Conservation (phyloP, 2,329 filamentous ascomycete species). For the Ilyonectria mors-panacis region DNA sequence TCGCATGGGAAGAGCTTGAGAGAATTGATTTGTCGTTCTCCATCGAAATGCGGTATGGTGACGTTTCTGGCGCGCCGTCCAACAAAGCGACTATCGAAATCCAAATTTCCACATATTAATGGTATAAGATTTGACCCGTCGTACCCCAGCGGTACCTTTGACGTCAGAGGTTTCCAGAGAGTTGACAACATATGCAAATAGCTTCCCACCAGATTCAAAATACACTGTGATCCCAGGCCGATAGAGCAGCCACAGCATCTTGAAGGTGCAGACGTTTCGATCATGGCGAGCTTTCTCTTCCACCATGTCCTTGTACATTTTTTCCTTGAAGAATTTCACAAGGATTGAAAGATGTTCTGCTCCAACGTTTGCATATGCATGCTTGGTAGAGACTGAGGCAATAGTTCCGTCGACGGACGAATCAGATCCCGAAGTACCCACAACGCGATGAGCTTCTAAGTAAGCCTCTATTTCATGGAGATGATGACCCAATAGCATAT, state of each 20-base stretch:
- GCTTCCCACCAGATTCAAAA: not conserved
- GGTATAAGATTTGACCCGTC: not conserved
- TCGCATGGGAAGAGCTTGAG: not conserved
- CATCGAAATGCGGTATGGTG: not conserved
- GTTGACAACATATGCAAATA: not conserved
- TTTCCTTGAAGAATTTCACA: not conserved
- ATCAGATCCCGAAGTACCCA: not conserved
- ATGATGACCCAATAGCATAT: not conserved
- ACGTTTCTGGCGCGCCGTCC: not conserved
- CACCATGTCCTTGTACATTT: not conserved
- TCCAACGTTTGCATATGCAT: not conserved
- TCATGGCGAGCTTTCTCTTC: not conserved
- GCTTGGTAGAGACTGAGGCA: not conserved
- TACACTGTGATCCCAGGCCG: not conserved
- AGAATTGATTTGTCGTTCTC: conserved; percentile 4
- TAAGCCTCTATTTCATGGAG: not conserved
- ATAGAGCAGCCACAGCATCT: conserved; percentile 4
- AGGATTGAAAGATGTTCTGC: not conserved
- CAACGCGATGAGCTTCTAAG: not conserved
- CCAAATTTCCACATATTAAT: not conserved
- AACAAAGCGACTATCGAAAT: not conserved
- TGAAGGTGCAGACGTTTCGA: not conserved
- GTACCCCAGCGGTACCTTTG: not conserved
- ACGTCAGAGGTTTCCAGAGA: not conserved
- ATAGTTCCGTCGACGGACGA: not conserved